phyloP scores from a whole-genome alignment of 495 filamentous ascomycete genomes.

The Aspergillus steynii region DNA sequence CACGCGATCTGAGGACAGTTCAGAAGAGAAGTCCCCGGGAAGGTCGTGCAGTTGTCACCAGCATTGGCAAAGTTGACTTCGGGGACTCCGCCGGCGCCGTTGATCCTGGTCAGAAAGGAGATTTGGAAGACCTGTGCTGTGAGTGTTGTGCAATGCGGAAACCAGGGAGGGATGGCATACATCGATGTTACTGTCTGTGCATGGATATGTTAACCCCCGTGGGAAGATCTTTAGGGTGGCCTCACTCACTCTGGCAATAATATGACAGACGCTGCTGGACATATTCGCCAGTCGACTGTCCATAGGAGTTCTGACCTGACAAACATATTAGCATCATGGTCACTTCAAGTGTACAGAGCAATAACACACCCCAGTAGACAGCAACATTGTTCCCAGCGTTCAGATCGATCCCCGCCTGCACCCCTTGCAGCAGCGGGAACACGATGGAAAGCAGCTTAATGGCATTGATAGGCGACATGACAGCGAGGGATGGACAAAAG shows the following conservation, averaged over 20 bases:
- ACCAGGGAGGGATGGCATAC: constrained; percentile 17
- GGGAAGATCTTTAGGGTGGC: not conserved
- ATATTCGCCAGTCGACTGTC: constrained; percentile 35
- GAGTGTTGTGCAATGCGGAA: constrained; percentile 22
- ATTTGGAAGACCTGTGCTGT: constrained; percentile 55
- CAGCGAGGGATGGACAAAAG: not conserved
- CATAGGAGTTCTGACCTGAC: constrained; percentile 60
- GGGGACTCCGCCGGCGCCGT: constrained; percentile 48
- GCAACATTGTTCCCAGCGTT: constrained; percentile 50
- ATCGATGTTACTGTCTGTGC: not conserved
- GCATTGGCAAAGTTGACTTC: constrained; percentile 62
- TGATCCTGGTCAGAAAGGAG: constrained; percentile 60
- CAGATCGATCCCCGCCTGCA: constrained; percentile 39
- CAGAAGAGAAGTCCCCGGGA: constrained; percentile 54
- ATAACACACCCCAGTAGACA: constrained; percentile 63
- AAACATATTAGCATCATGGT: not conserved
- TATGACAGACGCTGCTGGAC: constrained; percentile 55
- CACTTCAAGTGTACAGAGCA: not conserved
- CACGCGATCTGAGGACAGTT: constrained; percentile 66
- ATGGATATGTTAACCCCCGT: not conserved
- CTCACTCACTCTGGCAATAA: constrained; percentile 59
- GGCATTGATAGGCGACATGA: not conserved
- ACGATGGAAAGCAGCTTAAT: not conserved
- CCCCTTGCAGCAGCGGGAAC: not conserved
- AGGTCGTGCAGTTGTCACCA: constrained; percentile 57